phyloP scores from a whole-genome alignment of 1,284 basidiomycete genomes.

The Marasmius oreades region DNA sequence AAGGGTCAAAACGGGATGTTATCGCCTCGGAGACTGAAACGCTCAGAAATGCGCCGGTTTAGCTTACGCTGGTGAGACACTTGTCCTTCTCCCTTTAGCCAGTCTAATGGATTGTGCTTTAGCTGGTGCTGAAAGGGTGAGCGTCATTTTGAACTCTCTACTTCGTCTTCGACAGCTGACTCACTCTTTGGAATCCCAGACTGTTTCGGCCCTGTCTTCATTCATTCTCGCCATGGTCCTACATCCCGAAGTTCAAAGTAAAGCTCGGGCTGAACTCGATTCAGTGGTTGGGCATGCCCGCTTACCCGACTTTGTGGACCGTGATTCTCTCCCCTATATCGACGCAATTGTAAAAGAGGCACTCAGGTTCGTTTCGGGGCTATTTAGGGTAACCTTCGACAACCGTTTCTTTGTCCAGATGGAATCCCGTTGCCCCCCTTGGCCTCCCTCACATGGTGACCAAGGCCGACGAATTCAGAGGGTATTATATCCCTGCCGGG shows the following conservation, averaged over 20 bases:
- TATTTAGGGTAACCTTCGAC: not conserved
- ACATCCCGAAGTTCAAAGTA: constrained; percentile 41
- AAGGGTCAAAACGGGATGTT: not conserved
- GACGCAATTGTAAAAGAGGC: constrained; percentile 45
- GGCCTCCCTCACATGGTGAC: constrained; percentile 46
- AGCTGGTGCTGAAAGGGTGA: constrained; percentile 33
- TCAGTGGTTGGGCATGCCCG: constrained; percentile 35
- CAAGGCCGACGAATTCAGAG: constrained; percentile 30
- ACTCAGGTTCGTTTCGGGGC: constrained; percentile 29
- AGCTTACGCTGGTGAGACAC: constrained; percentile 15
- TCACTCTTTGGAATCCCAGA: constrained; percentile 30
- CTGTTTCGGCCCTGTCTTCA: constrained; percentile 39
- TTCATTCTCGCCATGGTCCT: constrained; percentile 46
- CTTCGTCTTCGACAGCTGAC: not conserved
- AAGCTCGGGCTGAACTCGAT: constrained; percentile 45
- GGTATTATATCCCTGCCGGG: constrained; percentile 38
- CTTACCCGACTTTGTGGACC: constrained; percentile 44
- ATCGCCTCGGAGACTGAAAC: constrained; percentile 6
- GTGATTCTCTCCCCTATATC: constrained; percentile 39
- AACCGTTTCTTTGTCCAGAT: constrained; percentile 24
- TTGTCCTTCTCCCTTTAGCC: not conserved
- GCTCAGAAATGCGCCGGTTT: constrained; percentile 15
- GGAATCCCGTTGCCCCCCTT: constrained; percentile 48
- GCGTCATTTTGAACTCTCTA: constrained; percentile 11
- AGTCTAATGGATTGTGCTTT: constrained; percentile 9